phyloP scores from a whole-genome alignment of 2,329 filamentous ascomycete genomes.

The Verticillium dahliae region DNA sequence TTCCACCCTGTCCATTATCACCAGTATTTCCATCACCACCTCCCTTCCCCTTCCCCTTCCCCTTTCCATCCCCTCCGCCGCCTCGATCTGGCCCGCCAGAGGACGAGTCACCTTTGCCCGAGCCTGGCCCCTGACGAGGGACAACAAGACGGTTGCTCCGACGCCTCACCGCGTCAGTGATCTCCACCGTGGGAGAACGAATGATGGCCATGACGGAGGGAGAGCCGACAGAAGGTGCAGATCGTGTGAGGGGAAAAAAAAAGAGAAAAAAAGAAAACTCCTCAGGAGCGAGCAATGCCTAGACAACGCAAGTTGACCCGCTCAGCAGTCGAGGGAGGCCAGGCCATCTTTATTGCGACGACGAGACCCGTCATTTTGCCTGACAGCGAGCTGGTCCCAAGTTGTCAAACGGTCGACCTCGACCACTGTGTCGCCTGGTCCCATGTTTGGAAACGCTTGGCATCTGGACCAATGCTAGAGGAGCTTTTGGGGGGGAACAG shows the following conservation, averaged over 20 bases:
- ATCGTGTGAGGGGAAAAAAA: neutral
- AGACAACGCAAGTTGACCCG: neutral
- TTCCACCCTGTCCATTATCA: neutral
- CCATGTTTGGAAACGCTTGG: neutral
- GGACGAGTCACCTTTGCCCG: too few relatives aligned
- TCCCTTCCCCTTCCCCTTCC: neutral
- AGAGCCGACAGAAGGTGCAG: neutral
- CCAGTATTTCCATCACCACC: neutral
- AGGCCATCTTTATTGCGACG: neutral
- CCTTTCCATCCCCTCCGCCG: neutral
- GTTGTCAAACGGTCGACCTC: neutral
- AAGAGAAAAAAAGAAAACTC: too few relatives aligned
- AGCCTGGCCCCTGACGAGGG: neutral
- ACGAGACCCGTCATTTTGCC: neutral
- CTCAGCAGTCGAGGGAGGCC: neutral
- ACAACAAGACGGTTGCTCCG: neutral
- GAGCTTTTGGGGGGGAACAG: neutral
- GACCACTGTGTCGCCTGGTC: neutral
- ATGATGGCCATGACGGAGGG: neutral
- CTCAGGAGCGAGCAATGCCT: neutral
- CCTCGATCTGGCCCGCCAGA: neutral
- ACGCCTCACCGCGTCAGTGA: neutral
- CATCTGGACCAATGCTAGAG: neutral
- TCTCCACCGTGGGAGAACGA: neutral
- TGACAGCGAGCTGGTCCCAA: neutral